Percentiles rank a stretch among this genome's conserved stretches.
Conservation (phyloP, 2,329 filamentous ascomycete genomes). For the Trichoderma harzianum region DNA sequence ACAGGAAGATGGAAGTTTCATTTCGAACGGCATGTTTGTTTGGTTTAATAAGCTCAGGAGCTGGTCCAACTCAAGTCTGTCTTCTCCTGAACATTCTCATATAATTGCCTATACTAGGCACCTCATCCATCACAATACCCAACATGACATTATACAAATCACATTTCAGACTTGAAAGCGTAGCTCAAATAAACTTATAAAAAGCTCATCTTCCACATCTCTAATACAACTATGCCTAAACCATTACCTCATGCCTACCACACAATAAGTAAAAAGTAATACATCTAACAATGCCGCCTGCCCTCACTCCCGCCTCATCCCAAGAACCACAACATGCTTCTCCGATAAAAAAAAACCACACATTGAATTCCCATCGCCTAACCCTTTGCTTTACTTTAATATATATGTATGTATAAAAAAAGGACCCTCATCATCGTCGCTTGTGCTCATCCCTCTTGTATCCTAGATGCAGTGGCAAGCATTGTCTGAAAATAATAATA, state of each 20-base stretch:
- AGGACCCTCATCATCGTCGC: background rate
- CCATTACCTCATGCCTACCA: background rate
- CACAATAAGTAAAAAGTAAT: background rate
- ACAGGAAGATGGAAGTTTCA: background rate
- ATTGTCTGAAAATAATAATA: constrained; percentile 4
- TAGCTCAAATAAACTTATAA: background rate
- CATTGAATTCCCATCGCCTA: background rate
- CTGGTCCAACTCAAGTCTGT: background rate
- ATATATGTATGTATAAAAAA: background rate
- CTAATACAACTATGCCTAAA: background rate
- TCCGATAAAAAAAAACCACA: background rate
- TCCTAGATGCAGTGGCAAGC: constrained; percentile 8
- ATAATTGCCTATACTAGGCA: background rate
- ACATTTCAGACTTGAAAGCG: background rate
- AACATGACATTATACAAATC: background rate
- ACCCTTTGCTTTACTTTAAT: background rate
- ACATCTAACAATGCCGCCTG: background rate
- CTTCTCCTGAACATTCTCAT: background rate
- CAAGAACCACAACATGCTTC: background rate
- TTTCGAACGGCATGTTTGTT: background rate
- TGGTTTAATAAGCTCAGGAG: background rate
- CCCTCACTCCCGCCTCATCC: background rate
- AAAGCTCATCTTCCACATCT: background rate
- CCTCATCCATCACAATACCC: background rate
- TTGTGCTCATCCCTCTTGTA: constrained; percentile 5